Evolutionary conservation across 441 rosid genomes (phyloP).

Genomic region (Mallotus repandus): DNA sequence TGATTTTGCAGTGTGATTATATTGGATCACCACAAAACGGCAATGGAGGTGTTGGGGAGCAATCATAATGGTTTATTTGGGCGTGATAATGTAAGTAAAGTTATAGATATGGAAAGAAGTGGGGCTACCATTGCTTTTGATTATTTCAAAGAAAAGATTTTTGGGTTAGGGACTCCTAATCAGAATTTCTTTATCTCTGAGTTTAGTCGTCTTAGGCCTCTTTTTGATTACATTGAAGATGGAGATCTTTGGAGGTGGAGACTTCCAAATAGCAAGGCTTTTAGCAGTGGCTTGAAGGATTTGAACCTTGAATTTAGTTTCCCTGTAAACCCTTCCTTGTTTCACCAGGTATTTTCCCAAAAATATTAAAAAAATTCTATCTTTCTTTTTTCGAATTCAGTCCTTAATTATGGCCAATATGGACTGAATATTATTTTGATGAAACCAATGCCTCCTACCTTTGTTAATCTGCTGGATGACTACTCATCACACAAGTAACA

Average conservation of each 20-base stretch:
- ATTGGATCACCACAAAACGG: slow-evolving; percentile 71
- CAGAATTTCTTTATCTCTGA: slow-evolving; percentile 16
- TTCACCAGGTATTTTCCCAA: slow-evolving; percentile 40
- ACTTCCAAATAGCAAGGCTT: slow-evolving; percentile 59
- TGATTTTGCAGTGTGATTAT: slow-evolving; percentile 38
- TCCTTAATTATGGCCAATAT: no score
- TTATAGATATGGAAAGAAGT: slow-evolving; percentile 62
- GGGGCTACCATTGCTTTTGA: slow-evolving; percentile 77
- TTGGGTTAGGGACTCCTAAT: slow-evolving; percentile 8
- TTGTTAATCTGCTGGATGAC: no score
- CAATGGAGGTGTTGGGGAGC: slow-evolving; percentile 44
- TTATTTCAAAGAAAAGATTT: slow-evolving; percentile 56
- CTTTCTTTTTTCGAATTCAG: no score
- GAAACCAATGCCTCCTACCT: no score
- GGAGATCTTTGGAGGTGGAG: slow-evolving; percentile 77
- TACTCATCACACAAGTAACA: no score
- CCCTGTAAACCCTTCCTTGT: slow-evolving; percentile 48
- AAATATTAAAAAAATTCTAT: no score
- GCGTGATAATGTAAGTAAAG: slow-evolving; percentile 42
- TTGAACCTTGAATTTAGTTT: slow-evolving; percentile 44
- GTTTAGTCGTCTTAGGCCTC: slow-evolving; percentile 43
- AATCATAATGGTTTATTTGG: slow-evolving; percentile 12
- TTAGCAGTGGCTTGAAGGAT: slow-evolving; percentile 64
- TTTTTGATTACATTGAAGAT: slow-evolving; percentile 65
- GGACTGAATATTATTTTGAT: no score